Evolutionary conservation across 352 stramenopile genomes (phyloP).

Genomic region (Phytophthora chlamydospora): DNA sequence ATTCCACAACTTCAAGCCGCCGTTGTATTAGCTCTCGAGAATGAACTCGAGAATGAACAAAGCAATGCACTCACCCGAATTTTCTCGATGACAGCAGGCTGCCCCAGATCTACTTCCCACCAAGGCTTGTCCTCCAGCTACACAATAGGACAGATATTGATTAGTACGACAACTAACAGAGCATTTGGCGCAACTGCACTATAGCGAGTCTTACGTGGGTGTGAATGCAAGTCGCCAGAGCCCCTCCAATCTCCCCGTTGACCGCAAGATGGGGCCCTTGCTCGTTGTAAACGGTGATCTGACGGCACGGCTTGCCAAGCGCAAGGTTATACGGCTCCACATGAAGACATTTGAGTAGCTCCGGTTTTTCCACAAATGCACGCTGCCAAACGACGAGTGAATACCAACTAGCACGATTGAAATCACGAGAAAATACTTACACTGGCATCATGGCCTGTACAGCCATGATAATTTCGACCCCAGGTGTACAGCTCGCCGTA

Average conservation of each 20-base stretch:
- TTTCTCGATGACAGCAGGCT: slow-evolving; percentile 76
- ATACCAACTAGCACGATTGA: background rate
- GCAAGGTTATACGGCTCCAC: slow-evolving; percentile 91
- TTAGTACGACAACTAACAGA: background rate
- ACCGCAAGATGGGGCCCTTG: slow-evolving; percentile 82
- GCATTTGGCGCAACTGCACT: background rate
- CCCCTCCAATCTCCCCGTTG: slow-evolving; percentile 77
- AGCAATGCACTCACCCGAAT: slow-evolving; percentile 53
- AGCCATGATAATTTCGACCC: slow-evolving; percentile 90
- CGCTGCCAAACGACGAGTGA: slow-evolving; percentile 30
- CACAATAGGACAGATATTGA: slow-evolving; percentile 1
- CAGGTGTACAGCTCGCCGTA: slow-evolving; percentile 93
- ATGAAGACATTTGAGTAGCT: slow-evolving; percentile 82
- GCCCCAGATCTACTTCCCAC: slow-evolving; percentile 93
- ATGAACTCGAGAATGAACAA: background rate
- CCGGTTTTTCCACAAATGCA: slow-evolving; percentile 76
- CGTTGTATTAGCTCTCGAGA: slow-evolving; percentile 8
- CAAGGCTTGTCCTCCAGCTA: slow-evolving; percentile 91
- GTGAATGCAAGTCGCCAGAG: slow-evolving; percentile 80
- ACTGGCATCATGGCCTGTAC: slow-evolving; percentile 80
- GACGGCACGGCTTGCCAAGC: slow-evolving; percentile 67
- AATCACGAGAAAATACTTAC: slow-evolving; percentile 18
- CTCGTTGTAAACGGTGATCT: slow-evolving; percentile 93
- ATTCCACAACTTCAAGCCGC: slow-evolving; percentile 90
- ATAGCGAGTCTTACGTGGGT: slow-evolving; percentile 70